These are phyloP conservation scores for Chloromonas sp. DNA, from an alignment of 163 green algal genomes.

Conservation along the genomic window DNA sequence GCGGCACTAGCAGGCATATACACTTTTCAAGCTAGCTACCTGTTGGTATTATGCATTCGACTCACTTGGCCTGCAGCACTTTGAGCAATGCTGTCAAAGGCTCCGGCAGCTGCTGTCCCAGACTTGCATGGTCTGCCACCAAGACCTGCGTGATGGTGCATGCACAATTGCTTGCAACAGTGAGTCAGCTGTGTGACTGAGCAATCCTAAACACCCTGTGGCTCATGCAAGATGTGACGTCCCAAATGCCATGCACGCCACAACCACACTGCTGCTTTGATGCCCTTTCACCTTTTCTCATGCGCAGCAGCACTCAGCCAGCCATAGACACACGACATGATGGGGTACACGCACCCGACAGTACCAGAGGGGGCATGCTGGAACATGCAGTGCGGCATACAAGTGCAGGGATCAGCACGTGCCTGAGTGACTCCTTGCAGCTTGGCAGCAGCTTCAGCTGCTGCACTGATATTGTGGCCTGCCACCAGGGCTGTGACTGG, in stretches of 20 bases:
- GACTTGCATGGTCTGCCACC: conserved; percentile 39
- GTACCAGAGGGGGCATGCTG: background rate
- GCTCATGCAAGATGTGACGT: background rate
- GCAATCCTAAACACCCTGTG: background rate
- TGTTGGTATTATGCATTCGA: background rate
- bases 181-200: background rate
- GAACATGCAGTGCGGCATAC: background rate
- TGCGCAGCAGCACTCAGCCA: background rate
- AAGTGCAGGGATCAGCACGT: too few relatives aligned
- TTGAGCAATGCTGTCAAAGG: conserved; percentile 48
- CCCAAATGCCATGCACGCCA: background rate
- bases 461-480: conserved; percentile 13
- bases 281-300: background rate
- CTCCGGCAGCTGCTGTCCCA: conserved; percentile 63
- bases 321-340: background rate
- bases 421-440: conserved; percentile 35
- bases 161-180: background rate
- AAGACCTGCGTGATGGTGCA: conserved; percentile 40
- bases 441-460: conserved; percentile 7
- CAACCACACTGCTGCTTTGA: background rate
- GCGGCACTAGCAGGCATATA: too few relatives aligned
- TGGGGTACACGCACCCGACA: background rate
- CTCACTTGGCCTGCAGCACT: conserved; percentile 37
- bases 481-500: conserved; percentile 45
- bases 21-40: too few relatives aligned